Conservation (phyloP, 1,284 basidiomycete genomes). For the Boletus mariae region DNA sequence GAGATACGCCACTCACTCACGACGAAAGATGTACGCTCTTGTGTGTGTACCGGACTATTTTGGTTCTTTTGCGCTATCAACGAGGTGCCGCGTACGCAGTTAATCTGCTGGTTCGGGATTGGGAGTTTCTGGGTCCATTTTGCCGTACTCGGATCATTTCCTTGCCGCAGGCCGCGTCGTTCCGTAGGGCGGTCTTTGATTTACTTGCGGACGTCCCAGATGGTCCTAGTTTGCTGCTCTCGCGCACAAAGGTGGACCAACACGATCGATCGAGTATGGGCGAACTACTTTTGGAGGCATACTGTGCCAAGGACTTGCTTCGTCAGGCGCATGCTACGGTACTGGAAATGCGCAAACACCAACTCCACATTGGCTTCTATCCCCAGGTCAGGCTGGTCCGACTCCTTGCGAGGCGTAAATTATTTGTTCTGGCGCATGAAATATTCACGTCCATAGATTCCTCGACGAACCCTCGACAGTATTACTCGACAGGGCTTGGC, state of each 20-base stretch:
- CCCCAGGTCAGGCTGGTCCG: conserved; percentile 41
- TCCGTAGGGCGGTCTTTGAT: conserved; percentile 34
- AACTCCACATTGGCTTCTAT: conserved; percentile 29
- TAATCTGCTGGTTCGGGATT: conserved; percentile 44
- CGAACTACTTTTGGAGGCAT: conserved; percentile 41
- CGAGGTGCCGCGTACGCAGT: conserved; percentile 39
- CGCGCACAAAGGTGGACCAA: conserved; percentile 25
- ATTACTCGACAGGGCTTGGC: conserved; percentile 47
- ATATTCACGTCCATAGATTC: conserved; percentile 37
- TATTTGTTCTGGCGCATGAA: conserved; percentile 42
- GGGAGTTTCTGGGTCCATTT: conserved; percentile 37
- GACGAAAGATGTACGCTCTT: conserved; percentile 25
- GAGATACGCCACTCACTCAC: conserved; percentile 14
- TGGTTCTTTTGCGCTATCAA: conserved; percentile 38
- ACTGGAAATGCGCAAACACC: conserved; percentile 38
- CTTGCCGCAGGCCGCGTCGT: conserved; percentile 18
- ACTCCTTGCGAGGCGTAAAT: conserved; percentile 40
- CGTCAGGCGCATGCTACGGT: conserved; percentile 45
- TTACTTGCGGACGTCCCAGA: conserved; percentile 32
- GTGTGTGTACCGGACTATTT: conserved; percentile 39
- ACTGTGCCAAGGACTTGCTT: conserved; percentile 32
- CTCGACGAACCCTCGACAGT: conserved; percentile 21
- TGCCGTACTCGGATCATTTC: conserved; percentile 16
- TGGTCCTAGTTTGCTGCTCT: conserved; percentile 35
- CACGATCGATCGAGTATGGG: conserved; percentile 35